A percentile compares a stretch with the other conserved stretches of the same genome.
Evolutionary conservation across 83 land plant genomes (phyloP).

Genomic region (Isoetes engelmannii): DNA sequence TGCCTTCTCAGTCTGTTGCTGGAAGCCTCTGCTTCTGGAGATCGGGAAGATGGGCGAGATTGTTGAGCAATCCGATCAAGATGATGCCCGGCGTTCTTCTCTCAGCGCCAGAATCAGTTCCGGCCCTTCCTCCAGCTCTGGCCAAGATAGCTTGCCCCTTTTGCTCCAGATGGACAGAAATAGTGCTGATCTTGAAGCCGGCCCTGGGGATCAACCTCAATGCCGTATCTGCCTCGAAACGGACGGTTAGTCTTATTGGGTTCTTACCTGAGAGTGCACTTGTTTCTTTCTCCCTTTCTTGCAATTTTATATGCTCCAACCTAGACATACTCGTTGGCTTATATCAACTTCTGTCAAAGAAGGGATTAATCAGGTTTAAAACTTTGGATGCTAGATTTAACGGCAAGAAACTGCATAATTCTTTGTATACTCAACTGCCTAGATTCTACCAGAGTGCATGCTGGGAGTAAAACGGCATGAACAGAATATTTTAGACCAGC

Average conservation of each 20-base stretch:
- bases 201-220: slow-evolving; percentile 85
- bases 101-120: no score
- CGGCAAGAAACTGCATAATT: not conserved
- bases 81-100: no score
- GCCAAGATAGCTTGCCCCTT: no score
- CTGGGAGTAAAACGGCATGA: no score
- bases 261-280: not conserved
- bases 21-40: no score
- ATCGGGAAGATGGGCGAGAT: no score
- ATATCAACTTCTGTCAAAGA: not conserved
- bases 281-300: not conserved
- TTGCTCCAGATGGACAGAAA: slow-evolving; percentile 25
- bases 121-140: no score
- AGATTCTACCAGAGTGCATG: no score
- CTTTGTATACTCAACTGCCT: no score
- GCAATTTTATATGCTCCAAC: not conserved
- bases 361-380: not conserved
- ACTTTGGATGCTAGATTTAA: not conserved
- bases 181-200: slow-evolving; percentile 83
- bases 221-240: slow-evolving; percentile 94
- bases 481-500: no score
- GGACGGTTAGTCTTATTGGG: slow-evolving; percentile 47
- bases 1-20: no score
- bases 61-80: no score
- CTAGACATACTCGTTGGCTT: not conserved